Percentiles rank a stretch among this genome's conserved stretches.
phyloP scores from a whole-genome alignment of 805 yeast species.

The Sporopachydermia lactativora region DNA sequence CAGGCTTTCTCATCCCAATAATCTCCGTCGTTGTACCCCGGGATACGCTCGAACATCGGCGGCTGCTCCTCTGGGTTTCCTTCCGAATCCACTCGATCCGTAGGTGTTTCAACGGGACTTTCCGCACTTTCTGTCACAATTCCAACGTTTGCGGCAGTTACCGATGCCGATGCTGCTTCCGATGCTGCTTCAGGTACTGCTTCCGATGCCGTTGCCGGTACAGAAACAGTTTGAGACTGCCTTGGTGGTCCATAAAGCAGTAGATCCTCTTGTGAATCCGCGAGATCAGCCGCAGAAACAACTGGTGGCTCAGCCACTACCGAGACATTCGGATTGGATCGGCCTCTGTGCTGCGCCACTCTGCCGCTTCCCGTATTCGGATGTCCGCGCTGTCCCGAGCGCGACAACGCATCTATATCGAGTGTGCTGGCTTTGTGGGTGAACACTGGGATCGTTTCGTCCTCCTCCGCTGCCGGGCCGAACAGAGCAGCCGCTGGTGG shows the following conservation, averaged over 20 bases:
- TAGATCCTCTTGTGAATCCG: constrained; percentile 11
- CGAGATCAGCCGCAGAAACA: constrained; percentile 10
- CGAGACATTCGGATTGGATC: not conserved
- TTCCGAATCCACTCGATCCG: constrained; percentile 9
- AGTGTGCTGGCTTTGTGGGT: too few relatives aligned
- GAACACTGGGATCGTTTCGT: not conserved
- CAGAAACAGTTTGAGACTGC: too few relatives aligned
- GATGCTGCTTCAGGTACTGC: constrained; percentile 12
- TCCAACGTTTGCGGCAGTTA: constrained; percentile 11
- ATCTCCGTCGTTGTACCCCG: constrained; percentile 31
- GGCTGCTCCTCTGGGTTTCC: constrained; percentile 18
- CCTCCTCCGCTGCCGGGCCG: not conserved
- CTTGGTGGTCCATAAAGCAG: constrained; percentile 5
- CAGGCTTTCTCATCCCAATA: constrained; percentile 30
- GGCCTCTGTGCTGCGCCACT: too few relatives aligned
- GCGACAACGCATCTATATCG: too few relatives aligned
- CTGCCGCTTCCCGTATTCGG: too few relatives aligned
- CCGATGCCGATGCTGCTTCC: constrained; percentile 10
- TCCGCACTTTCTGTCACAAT: constrained; percentile 10
- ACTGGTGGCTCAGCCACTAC: constrained; percentile 7
- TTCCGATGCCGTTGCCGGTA: constrained; percentile 8
- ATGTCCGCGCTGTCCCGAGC: too few relatives aligned
- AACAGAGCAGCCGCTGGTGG: not conserved
- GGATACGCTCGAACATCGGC: constrained; percentile 30
- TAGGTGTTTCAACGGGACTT: constrained; percentile 11